A percentile compares a stretch with the other conserved stretches of the same genome.
These are phyloP conservation scores for Colletotrichum costaricense DNA, from an alignment of 2,329 filamentous ascomycete genomes.

Conservation along the genomic window DNA sequence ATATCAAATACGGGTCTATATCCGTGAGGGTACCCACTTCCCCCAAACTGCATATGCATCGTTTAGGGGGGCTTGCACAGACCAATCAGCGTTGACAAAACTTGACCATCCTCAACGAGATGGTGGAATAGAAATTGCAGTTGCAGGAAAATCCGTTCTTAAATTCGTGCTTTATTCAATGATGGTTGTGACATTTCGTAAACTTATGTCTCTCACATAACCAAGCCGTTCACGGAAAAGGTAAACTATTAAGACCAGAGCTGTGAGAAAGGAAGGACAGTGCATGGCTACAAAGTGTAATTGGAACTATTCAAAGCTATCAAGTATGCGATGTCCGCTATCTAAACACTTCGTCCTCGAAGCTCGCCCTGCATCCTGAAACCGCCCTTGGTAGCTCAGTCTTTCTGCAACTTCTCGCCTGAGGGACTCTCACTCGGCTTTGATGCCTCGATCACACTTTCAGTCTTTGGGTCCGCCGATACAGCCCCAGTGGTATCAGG, in stretches of 20 bases:
- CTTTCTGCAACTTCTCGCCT: not conserved
- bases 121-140: not conserved
- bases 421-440: not conserved
- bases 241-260: not conserved
- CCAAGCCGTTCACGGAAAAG: not conserved
- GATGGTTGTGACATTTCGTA: not conserved
- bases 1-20: not conserved
- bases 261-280: not conserved
- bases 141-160: not conserved
- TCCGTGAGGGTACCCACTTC: not conserved
- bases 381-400: not conserved
- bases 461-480: not conserved
- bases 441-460: not conserved
- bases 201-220: not conserved
- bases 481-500: not conserved
- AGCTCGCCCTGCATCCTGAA: not conserved
- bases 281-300: not conserved
- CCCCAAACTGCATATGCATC: not conserved
- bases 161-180: not conserved
- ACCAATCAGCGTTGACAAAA: not conserved
- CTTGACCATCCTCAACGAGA: constrained; percentile 12
- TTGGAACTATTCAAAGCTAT: not conserved
- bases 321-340: not conserved
- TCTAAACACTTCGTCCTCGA: not conserved
- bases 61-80: not conserved